Percentiles rank a stretch among this genome's conserved stretches.
Evolutionary conservation across 1,139 yeast genomes (phyloP).

Genomic region (Nadsonia starkeyi-henricii): DNA sequence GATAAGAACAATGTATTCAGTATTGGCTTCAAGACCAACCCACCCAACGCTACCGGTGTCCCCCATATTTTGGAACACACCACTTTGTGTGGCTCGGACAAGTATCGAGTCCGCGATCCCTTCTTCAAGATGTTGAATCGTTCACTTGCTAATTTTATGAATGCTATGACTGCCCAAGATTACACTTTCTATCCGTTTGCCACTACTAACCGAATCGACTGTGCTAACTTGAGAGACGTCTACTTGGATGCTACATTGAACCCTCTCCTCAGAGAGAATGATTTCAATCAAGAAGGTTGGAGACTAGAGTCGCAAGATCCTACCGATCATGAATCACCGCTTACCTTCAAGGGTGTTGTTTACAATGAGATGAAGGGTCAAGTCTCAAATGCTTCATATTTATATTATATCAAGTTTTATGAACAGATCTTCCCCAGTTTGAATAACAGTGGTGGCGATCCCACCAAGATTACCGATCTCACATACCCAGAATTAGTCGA

Average conservation of each 20-base stretch:
- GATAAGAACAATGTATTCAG: constrained; percentile 82
- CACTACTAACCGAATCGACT: constrained; percentile 77
- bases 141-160: constrained; percentile 84
- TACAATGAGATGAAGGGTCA: constrained; percentile 99
- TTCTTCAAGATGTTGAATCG: constrained; percentile 93
- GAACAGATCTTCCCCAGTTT: constrained; percentile 75
- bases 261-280: constrained; percentile 66
- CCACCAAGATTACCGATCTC: constrained; percentile 59
- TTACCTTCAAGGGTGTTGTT: constrained; percentile 86
- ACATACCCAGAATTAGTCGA: constrained; percentile 60
- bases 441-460: constrained; percentile 93
- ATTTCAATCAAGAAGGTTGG: constrained; percentile 97
- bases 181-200: constrained; percentile 94
- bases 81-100: constrained; percentile 81
- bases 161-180: constrained; percentile 97
- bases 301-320: constrained; percentile 65
- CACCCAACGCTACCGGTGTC: constrained; percentile 86
- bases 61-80: constrained; percentile 96
- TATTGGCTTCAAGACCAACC: constrained; percentile 83
- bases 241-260: constrained; percentile 78
- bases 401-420: constrained; percentile 72
- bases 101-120: constrained; percentile 91
- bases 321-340: constrained; percentile 40
- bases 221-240: constrained; percentile 69
- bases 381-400: constrained; percentile 75